Conservation (phyloP, 176 grass and related monocot genomes). For the Dendrocalamus sinicus region DNA sequence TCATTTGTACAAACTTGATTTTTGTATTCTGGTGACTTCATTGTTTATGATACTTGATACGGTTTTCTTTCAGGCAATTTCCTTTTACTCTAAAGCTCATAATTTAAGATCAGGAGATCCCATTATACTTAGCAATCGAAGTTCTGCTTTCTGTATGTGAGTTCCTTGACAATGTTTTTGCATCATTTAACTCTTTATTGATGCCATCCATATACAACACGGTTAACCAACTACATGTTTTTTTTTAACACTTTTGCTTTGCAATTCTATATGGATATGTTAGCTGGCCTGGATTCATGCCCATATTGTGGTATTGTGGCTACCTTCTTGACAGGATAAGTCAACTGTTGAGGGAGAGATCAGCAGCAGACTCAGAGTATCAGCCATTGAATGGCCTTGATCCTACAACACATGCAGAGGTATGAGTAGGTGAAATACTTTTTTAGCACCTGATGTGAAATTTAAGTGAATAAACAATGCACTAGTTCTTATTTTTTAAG, state of each 20-base stretch:
- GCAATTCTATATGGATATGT: slow-evolving; percentile 37
- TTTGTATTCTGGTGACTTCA: slow-evolving; percentile 5
- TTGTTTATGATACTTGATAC: slow-evolving; percentile 44
- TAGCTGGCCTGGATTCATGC: slow-evolving; percentile 31
- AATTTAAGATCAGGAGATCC: slow-evolving; percentile 73
- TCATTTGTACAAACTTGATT: slow-evolving; percentile 34
- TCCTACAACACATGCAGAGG: slow-evolving; percentile 97
- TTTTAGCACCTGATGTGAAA: slow-evolving; percentile 21
- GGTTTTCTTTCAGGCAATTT: slow-evolving; percentile 70
- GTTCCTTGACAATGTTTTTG: slow-evolving; percentile 45
- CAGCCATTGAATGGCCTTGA: slow-evolving; percentile 90
- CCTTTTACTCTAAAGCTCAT: slow-evolving; percentile 86
- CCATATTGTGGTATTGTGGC: slow-evolving; percentile 6
- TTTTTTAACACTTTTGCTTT: not conserved
- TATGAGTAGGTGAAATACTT: slow-evolving; percentile 35
- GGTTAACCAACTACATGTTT: slow-evolving; percentile 19
- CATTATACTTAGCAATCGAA: slow-evolving; percentile 83
- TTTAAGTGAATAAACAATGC: slow-evolving; percentile 30
- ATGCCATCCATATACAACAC: slow-evolving; percentile 21
- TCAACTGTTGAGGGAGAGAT: slow-evolving; percentile 73
- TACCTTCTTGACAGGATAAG: slow-evolving; percentile 67
- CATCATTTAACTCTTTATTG: slow-evolving; percentile 23
- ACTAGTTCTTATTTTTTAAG: slow-evolving; percentile 28
- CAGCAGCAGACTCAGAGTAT: slow-evolving; percentile 87
- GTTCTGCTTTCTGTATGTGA: slow-evolving; percentile 89